Base-by-base conservation (phyloP, 495 filamentous ascomycete species). In the Penicillium waksmanii region DNA sequence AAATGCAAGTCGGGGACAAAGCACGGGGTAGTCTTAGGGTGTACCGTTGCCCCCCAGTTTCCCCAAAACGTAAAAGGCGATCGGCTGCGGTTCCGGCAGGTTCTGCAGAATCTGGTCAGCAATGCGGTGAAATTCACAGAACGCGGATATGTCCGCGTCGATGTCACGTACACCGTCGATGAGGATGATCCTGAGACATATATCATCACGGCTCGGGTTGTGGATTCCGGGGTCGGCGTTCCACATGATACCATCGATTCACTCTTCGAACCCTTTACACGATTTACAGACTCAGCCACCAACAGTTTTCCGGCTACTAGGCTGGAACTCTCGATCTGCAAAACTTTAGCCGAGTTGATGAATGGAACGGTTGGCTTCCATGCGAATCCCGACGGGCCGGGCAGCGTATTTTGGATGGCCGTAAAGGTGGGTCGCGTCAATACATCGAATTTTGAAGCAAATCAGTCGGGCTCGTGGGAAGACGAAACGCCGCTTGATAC, bases 121-220 rank as follows among this genome's bases (percentile, higher is more conserved):
- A 96, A 96, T 66, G 90, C 88, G 55, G 91, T 93, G 71, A 96
- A 96, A 61, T 96, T 96, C 63, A 95, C 92, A 0, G 85, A 85
- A 27, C 75, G 84, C 25, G 92, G 92, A 1, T 82, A 80, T 55
- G 84, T 96, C 12, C 83, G 80, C 18, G 66, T 85, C 7, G 67
- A 73, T 5, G 73, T 82, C 6, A 62, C 77, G 3, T 92, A 89
- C 65, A 74, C 82, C 1, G 34, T 73, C 13, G 62, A 74, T 21
- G 66, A 79, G 25, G 73, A 81, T 36, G 76, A 79, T 31, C 60
- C 67, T 0, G 61, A 66, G 8, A 62, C 61, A 13, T 87, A 73
- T 60, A 68, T 60, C 2, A 68, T 87, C n/a, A 65, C 79, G 19
- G 84, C 82, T 5, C 65, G 77, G 46, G 84, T 96, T 3, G 79